These are phyloP conservation scores for Malus orientalis DNA, from an alignment of 306 rosid species.

Conservation along the genomic window DNA sequence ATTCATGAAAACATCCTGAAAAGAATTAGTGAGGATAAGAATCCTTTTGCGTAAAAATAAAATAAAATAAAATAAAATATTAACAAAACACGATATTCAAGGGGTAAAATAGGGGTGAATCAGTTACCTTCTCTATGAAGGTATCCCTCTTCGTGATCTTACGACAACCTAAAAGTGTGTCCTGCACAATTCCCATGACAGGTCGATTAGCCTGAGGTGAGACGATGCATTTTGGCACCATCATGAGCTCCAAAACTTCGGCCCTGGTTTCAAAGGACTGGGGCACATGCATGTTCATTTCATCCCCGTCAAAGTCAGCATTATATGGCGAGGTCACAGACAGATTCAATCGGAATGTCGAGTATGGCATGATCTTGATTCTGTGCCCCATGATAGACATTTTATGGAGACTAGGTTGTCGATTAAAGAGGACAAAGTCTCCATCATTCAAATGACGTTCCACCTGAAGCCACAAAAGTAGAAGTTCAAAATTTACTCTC, in stretches of 20 bases:
- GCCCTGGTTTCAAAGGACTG: constrained; percentile 99
- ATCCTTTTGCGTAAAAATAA: not conserved
- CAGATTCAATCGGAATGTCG: constrained; percentile 86
- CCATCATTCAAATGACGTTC: constrained; percentile 99
- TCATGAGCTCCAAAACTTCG: constrained; percentile 97
- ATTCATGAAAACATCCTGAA: constrained; percentile 97
- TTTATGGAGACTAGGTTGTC: constrained; percentile 99
- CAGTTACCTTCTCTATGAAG: constrained; percentile 72
- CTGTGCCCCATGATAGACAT: constrained; percentile 99
- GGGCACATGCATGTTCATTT: constrained; percentile 99
- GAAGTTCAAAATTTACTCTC: constrained; percentile 7
- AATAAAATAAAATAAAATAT: not conserved
- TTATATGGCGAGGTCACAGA: constrained; percentile 95
- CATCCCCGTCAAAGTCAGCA: constrained; percentile 99
- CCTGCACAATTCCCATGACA: constrained; percentile 99
- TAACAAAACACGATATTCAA: constrained; percentile 4
- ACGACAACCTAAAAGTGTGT: constrained; percentile 84
- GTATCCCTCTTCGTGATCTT: constrained; percentile 96
- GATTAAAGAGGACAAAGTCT: constrained; percentile 92
- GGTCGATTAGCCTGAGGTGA: constrained; percentile 97
- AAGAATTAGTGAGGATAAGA: constrained; percentile 16
- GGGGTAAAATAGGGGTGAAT: not conserved
- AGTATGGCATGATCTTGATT: constrained; percentile 98
- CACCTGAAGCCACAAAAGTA: constrained; percentile 54
- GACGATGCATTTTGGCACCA: constrained; percentile 99